Conservation (phyloP, 208 protist genomes). For the Trypanosoma mega region DNA sequence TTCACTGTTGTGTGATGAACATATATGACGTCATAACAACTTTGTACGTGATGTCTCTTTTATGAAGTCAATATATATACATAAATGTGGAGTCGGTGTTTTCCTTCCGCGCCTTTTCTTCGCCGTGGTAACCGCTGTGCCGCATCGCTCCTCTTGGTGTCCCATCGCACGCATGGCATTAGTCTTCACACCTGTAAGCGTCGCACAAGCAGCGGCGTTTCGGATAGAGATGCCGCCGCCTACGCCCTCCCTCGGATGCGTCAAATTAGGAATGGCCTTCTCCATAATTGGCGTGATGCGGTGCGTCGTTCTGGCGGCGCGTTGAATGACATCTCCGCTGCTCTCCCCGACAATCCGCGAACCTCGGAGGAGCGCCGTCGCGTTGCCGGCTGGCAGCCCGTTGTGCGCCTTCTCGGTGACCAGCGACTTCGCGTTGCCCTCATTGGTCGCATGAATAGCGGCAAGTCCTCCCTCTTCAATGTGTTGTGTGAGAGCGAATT, state of each 20-base stretch:
- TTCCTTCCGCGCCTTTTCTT: too few relatives aligned
- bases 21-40: too few relatives aligned
- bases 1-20: too few relatives aligned
- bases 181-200: neutral
- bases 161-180: conserved; percentile 20
- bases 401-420: conserved; percentile 79
- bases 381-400: conserved; percentile 78
- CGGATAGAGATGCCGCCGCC: too few relatives aligned
- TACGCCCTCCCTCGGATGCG: conserved; percentile 27
- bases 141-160: too few relatives aligned
- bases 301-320: conserved; percentile 46
- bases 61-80: too few relatives aligned
- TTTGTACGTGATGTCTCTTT: too few relatives aligned
- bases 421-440: conserved; percentile 84
- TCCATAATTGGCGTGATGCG: conserved; percentile 66
- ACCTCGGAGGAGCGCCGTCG: conserved; percentile 72
- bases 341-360: conserved; percentile 49
- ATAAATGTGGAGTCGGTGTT: too few relatives aligned
- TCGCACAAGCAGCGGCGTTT: too few relatives aligned
- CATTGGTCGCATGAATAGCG: conserved; percentile 88
- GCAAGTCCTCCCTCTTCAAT: conserved; percentile 92
- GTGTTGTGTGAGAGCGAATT: conserved; percentile 64
- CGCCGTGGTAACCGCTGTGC: too few relatives aligned
- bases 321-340: conserved; percentile 76
- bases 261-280: conserved; percentile 56